Base-by-base conservation (phyloP, 2,329 filamentous ascomycete species). In the Colletotrichum noveboracense region DNA sequence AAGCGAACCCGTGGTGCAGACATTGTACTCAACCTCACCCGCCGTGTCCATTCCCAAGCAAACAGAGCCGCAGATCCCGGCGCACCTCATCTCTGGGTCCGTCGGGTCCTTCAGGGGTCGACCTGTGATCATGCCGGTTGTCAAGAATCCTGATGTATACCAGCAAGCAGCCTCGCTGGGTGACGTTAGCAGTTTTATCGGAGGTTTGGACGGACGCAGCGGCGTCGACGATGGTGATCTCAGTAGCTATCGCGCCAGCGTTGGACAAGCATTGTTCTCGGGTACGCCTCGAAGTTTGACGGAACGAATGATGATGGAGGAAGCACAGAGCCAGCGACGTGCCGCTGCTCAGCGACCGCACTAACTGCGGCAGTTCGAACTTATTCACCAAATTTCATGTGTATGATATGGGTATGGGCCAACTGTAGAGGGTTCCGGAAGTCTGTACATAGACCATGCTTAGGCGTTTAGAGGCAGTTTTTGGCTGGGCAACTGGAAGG, bases 71-170 rank as follows among this genome's bases (percentile, higher is more conserved):
- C 78, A 76, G 48, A 81, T 76, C 30, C 81, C 79, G 1, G 76
- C 78, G 24, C 73, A 78, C 30, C 70, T 78, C 12, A 75, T 76
- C 36, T 70, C 84, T 26, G 85, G 85, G 21, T 88, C 87, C 8
- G 80, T 89, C 16, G 89, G 89, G 4, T 91, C 89, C n/a, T 91
- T 90, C 78, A 89, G 87, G 78, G 89, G 89, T 58, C 86, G 86
- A 24, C 86, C 89, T 16, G 87, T 92, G 64, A 84, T 86, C 43
- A 89, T 91, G 83, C 86, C 88, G 3, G 84, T 91, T 16, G 86
- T 91, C 61, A 86, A 85, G 64, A 86, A 89, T 65, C 85, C 88
- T 10, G 86, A 88, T 26, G 70, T 91, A 2, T 86, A 89, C 72
- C 88, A 86, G 28, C 84, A 85, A 77, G 89, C 89, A 4, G 86